Conservation (phyloP, 345 rosid species). For the Gossypium arboreum region DNA sequence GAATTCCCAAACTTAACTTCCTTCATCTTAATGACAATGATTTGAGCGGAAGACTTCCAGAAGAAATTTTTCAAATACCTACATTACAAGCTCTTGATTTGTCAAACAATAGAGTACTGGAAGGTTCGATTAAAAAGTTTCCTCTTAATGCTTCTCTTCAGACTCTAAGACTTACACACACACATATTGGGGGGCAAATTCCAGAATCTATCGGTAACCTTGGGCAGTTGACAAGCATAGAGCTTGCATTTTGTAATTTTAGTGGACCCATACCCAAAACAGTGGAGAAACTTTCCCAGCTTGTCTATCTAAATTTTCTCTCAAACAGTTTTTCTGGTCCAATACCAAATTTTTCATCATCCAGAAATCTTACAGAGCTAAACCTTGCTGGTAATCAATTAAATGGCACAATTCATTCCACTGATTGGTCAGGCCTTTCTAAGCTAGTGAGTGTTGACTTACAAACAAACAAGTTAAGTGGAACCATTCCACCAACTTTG, state of each 20-base stretch:
- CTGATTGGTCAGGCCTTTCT: conserved; percentile 22
- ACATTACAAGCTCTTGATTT: too few species aligned
- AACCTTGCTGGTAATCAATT: conserved; percentile 33
- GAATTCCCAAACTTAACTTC: conserved; percentile 11
- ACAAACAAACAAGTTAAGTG: conserved; percentile 25
- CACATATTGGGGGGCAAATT: too few species aligned
- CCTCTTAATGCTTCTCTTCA: too few species aligned
- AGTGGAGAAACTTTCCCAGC: conserved; percentile 8
- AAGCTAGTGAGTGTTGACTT: conserved; percentile 32
- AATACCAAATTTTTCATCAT: background rate
- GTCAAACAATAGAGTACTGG: too few species aligned
- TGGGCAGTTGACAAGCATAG: too few species aligned
- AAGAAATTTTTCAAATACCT: too few species aligned
- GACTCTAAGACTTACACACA: too few species aligned
- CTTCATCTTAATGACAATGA: conserved; percentile 12
- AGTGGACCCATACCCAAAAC: conserved; percentile 23
- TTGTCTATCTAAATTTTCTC: conserved; percentile 28
- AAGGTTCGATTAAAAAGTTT: too few species aligned
- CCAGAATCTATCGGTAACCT: too few species aligned
- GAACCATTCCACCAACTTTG: conserved; percentile 27
- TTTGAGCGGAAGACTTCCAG: too few species aligned
- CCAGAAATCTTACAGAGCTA: conserved; percentile 22
- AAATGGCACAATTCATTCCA: conserved; percentile 24
- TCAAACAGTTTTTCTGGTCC: background rate
- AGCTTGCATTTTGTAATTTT: background rate